Base-by-base conservation (phyloP, 306 rosid genomes). In the Quercus cerris region DNA sequence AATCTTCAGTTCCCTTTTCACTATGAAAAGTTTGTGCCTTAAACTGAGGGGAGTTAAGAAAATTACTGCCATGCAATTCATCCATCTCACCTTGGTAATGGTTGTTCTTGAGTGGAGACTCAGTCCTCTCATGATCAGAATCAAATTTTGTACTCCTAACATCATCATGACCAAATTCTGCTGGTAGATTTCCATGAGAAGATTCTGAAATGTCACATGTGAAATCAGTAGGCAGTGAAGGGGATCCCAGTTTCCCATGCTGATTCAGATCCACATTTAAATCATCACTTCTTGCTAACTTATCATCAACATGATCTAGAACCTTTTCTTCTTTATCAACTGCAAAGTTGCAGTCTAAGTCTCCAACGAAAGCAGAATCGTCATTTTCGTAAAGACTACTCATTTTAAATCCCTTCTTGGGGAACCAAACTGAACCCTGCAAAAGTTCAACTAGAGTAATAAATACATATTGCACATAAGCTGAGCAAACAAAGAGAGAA, bases 41-140 rank as follows among this genome's bases (percentile, higher is more conserved):
- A 18, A 35, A 68, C 46, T 35, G 54, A 67, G 72, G 38, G 52
- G 52, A 68, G 27, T 33, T 35, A 68, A 68, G 51, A n/a, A 68
- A 68, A 68, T 68, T 68, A 68, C 38, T 68, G 52, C 72, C 54
- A 35, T 35, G 20, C 72, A 68, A 68, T 68, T 68, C 72, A 68
- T 35, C 72, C 72, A 35, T 30, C 51, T 35, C 54, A 68, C 72
- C 72, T 35, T 35, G 72, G 72, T 19, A 67, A 67, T 67, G 51
- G 52, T 19, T 67, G 27, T 19, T 67, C 51, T 67, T 33, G 28
- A n/a, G 23, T 35, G 18, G 54, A 33, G 72, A 33, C 27, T 35
- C 15, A 31, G 13, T 68, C 54, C 51, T 68, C 72, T 68, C 52
- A 33, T 35, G 52, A 68, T 68, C 51, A 68, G 20, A 8, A 14